A percentile compares a stretch with the other conserved stretches of the same genome.
phyloP scores from a whole-genome alignment of 2,329 filamentous ascomycete species.

The Penicillium occitanis region DNA sequence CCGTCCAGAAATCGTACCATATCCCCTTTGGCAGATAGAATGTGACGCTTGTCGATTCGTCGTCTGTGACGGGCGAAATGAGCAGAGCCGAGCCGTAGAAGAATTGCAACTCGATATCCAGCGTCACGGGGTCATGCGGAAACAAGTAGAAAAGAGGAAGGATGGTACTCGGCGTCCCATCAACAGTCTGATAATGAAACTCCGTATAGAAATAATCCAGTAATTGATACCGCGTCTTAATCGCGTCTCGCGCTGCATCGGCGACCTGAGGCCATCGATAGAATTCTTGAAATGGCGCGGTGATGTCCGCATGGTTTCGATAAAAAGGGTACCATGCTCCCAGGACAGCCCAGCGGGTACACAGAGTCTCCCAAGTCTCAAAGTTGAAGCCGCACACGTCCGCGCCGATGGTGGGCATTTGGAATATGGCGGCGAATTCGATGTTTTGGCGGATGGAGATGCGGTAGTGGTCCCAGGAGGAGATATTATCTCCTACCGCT shows the following conservation, averaged over 20 bases:
- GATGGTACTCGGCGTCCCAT: constrained; percentile 63
- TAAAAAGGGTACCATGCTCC: constrained; percentile 75
- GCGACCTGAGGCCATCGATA: constrained; percentile 68
- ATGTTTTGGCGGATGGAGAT: constrained; percentile 60
- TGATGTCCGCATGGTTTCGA: constrained; percentile 66
- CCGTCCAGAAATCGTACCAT: constrained; percentile 62
- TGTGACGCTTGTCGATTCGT: constrained; percentile 53
- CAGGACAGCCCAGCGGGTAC: constrained; percentile 70
- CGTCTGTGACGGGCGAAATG: constrained; percentile 56
- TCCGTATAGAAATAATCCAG: constrained; percentile 79
- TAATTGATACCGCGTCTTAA: constrained; percentile 68
- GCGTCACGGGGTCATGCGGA: constrained; percentile 55
- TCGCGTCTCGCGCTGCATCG: constrained; percentile 64
- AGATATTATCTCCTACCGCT: constrained; percentile 56
- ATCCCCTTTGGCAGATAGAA: constrained; percentile 59
- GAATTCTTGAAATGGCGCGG: constrained; percentile 63
- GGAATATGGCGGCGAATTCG: constrained; percentile 64
- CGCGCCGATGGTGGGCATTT: constrained; percentile 65
- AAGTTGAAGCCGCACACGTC: constrained; percentile 77
- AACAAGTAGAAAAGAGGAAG: constrained; percentile 73
- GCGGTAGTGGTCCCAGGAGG: constrained; percentile 60
- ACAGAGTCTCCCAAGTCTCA: constrained; percentile 68
- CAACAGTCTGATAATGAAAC: constrained; percentile 58
- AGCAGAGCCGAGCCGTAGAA: constrained; percentile 61
- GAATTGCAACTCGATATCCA: constrained; percentile 56